Percentiles rank a stretch among this genome's conserved stretches.
Conservation (phyloP, 768 basidiomycete genomes). For the Chalciporus pseudorubinellus region DNA sequence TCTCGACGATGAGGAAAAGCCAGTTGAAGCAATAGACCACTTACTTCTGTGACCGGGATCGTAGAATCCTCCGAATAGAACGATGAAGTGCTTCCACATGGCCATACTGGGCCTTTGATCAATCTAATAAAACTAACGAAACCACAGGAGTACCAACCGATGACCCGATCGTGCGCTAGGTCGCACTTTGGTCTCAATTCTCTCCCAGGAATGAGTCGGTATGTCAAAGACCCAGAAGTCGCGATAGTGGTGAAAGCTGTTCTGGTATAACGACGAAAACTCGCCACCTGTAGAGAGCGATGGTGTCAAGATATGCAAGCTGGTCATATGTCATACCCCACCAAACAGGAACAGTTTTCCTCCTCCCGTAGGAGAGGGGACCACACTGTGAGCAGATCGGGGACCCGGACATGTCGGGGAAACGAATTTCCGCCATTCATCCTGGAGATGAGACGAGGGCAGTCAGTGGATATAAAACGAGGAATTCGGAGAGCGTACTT, state of each 20-base stretch:
- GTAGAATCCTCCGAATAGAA: conserved; percentile 89
- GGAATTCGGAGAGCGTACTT: conserved; percentile 37
- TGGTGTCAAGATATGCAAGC: background rate
- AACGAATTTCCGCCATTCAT: conserved; percentile 88
- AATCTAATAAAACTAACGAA: background rate
- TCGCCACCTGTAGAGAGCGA: conserved; percentile 60
- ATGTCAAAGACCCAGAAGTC: conserved; percentile 91
- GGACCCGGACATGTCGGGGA: conserved; percentile 86
- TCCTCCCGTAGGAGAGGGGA: conserved; percentile 69
- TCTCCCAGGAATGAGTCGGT: conserved; percentile 75
- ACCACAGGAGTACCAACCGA: conserved; percentile 44
- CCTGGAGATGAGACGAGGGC: conserved; percentile 35
- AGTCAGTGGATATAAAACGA: background rate
- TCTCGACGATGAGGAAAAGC: background rate
- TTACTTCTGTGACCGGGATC: conserved; percentile 81
- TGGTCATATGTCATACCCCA: conserved; percentile 21
- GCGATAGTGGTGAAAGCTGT: conserved; percentile 82
- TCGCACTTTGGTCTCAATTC: conserved; percentile 80
- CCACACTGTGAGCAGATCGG: conserved; percentile 82
- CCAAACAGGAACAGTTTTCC: conserved; percentile 86
- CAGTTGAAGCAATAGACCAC: conserved; percentile 14
- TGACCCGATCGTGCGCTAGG: conserved; percentile 84
- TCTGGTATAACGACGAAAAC: conserved; percentile 81
- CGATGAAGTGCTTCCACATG: conserved; percentile 82
- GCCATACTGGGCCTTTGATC: conserved; percentile 59